Base-by-base conservation (phyloP, 345 rosid genomes). In the Hibiscus trionum region DNA sequence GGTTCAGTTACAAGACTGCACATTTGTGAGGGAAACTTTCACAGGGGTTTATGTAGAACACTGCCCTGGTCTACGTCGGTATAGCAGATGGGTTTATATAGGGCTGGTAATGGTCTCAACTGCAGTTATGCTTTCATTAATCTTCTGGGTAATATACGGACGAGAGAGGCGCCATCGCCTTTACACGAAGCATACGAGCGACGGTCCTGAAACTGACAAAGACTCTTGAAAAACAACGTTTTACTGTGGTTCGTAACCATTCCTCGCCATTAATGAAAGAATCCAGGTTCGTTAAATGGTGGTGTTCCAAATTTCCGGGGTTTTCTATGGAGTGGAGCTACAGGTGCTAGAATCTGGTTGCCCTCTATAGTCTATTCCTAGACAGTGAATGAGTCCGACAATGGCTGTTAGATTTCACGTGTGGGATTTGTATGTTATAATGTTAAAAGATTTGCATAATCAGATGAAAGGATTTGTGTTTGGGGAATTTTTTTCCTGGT, bases 91-190 rank as follows among this genome's bases (percentile, higher is more conserved):
- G 88, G 82, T 88, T 35, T 92, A 88, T 26, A 73, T 83, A 21
- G 97, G 97, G n/a, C 70, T 92, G 69, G 88, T 85, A 19, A 85
- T 85, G 72, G 91, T 87, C 55, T 87, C 96, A 3, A 78, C 90
- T 2, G 87, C 97, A 19, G 97, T 87, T 64, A 92, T 94, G 98
- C 84, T 94, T n/a, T 94, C 98, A 33, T 75, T 94, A 65, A 69
- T 90, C 62, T 79, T 94, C 84, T 95, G 97, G 97, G 78, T 92
- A 11, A 81, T 89, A 47, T 87, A 82, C 26, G 80, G 90, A 3
- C 85, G 93, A 78, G 94, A 92, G 75, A 80, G 93, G 75, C 82
- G 70, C 3, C 88, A 84, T 17, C 85, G 87, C 4, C 66, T 66
- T 9, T 66, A 73, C 64, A 33, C 69, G 1, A 83, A 86, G 75